Evolutionary conservation across 148 eudicot species (phyloP).

Genomic region (Vaccinium macrocarpon): DNA sequence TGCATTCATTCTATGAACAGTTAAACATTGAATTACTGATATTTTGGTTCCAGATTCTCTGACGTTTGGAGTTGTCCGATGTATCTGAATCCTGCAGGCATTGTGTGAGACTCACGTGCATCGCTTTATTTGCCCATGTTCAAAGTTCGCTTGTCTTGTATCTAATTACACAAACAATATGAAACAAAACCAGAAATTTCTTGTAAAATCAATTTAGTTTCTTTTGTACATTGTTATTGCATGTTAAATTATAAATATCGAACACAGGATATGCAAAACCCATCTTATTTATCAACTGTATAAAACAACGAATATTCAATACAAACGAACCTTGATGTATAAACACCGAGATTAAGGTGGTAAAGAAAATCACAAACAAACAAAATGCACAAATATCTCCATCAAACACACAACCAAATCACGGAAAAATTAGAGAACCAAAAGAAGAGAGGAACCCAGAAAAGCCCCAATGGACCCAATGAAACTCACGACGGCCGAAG

Average conservation of each 20-base stretch:
- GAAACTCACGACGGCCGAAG: conserved; percentile 23
- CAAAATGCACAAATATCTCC: neutral
- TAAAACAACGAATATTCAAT: neutral
- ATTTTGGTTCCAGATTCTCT: neutral
- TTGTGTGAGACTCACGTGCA: neutral
- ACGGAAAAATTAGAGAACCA: conserved; percentile 35
- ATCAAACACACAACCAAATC: neutral
- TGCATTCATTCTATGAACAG: neutral
- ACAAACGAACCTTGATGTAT: conserved; percentile 8
- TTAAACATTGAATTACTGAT: neutral
- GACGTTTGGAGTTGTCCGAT: neutral
- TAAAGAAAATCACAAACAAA: neutral
- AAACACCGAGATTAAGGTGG: conserved; percentile 4
- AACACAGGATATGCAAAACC: neutral
- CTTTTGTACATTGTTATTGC: neutral
- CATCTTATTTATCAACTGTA: conserved; percentile 10
- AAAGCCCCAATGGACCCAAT: conserved; percentile 50
- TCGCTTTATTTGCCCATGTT: neutral
- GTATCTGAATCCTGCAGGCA: neutral
- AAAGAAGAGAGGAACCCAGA: conserved; percentile 46
- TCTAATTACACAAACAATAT: neutral
- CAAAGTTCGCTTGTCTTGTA: neutral
- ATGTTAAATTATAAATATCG: neutral
- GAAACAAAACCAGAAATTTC: neutral
- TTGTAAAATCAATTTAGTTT: conserved; percentile 5